These are phyloP conservation scores for Warburgia ugandensis DNA, from an alignment of 164 flowering plant genomes.

Conservation along the genomic window DNA sequence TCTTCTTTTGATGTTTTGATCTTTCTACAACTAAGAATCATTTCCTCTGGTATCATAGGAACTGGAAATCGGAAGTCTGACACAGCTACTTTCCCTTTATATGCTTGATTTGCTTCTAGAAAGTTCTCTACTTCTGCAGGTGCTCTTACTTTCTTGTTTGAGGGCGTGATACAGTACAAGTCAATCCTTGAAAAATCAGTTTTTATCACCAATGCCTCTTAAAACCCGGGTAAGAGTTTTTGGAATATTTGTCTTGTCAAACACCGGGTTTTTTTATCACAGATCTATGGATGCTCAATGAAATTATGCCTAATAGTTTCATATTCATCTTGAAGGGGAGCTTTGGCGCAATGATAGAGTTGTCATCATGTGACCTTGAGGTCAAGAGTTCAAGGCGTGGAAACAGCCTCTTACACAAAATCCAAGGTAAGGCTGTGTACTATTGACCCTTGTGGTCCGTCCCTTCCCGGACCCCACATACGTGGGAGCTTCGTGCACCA, in stretches of 20 bases:
- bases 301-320: slow-evolving; percentile 61
- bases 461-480: too few relatives aligned
- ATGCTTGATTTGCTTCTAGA: slow-evolving; percentile 40
- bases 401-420: too few relatives aligned
- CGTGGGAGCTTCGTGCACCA: too few relatives aligned
- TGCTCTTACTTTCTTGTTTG: slow-evolving; percentile 53
- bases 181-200: slow-evolving; percentile 61
- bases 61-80: slow-evolving; percentile 42
- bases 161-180: slow-evolving; percentile 47
- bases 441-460: too few relatives aligned
- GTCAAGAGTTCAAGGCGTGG: too few relatives aligned
- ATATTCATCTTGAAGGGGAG: too few relatives aligned
- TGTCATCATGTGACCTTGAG: too few relatives aligned
- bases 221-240: slow-evolving; percentile 66
- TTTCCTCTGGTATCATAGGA: slow-evolving; percentile 66
- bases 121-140: slow-evolving; percentile 38
- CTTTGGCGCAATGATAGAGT: too few relatives aligned
- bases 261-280: slow-evolving; percentile 33
- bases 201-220: slow-evolving; percentile 45
- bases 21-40: slow-evolving; percentile 37
- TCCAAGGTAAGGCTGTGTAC: too few relatives aligned
- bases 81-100: slow-evolving; percentile 21
- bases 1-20: slow-evolving; percentile 11
- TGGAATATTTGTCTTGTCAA: slow-evolving; percentile 71
- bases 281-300: slow-evolving; percentile 46